Evolutionary conservation across 331 rosid genomes (phyloP).

Genomic region (Quercus tomentella): DNA sequence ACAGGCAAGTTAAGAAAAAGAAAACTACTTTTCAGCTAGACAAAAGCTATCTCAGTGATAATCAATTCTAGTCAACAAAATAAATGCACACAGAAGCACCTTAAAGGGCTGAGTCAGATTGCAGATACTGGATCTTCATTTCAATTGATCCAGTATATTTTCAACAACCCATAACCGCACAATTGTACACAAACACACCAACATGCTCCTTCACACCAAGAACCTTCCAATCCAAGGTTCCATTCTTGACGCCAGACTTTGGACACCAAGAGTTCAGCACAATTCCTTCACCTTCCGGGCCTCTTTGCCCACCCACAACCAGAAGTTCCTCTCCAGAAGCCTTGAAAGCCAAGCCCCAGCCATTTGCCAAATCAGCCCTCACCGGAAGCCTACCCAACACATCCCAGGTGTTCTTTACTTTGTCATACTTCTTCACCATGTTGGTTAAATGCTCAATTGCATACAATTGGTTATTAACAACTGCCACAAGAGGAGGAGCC

Average conservation of each 20-base stretch:
- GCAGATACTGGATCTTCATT: slow-evolving; percentile 46
- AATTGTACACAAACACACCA: slow-evolving; percentile 94
- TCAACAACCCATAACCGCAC: slow-evolving; percentile 97
- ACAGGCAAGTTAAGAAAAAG: slow-evolving; percentile 42
- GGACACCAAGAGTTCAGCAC: slow-evolving; percentile 87
- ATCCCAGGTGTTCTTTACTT: slow-evolving; percentile 69
- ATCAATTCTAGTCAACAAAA: slow-evolving; percentile 46
- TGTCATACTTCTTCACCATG: slow-evolving; percentile 88
- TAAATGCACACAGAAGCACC: slow-evolving; percentile 45
- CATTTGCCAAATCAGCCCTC: slow-evolving; percentile 83
- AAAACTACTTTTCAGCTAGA: slow-evolving; percentile 43
- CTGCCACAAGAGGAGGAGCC: slow-evolving; percentile 98
- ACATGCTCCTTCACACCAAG: slow-evolving; percentile 77
- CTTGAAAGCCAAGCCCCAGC: slow-evolving; percentile 99
- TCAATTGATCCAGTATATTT: slow-evolving; percentile 52
- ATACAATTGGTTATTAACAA: slow-evolving; percentile 78
- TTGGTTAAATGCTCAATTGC: slow-evolving; percentile 84
- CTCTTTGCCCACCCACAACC: slow-evolving; percentile 95
- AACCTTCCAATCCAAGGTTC: slow-evolving; percentile 84
- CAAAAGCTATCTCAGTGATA: slow-evolving; percentile 44
- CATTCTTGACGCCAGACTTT: slow-evolving; percentile 58
- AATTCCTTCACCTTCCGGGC: slow-evolving; percentile 90
- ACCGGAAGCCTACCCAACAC: slow-evolving; percentile 95
- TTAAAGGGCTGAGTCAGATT: slow-evolving; percentile 49
- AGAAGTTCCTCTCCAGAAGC: slow-evolving; percentile 86